Evolutionary conservation across 1,284 basidiomycete genomes (phyloP).

Genomic region (Cryptococcus sp.): DNA sequence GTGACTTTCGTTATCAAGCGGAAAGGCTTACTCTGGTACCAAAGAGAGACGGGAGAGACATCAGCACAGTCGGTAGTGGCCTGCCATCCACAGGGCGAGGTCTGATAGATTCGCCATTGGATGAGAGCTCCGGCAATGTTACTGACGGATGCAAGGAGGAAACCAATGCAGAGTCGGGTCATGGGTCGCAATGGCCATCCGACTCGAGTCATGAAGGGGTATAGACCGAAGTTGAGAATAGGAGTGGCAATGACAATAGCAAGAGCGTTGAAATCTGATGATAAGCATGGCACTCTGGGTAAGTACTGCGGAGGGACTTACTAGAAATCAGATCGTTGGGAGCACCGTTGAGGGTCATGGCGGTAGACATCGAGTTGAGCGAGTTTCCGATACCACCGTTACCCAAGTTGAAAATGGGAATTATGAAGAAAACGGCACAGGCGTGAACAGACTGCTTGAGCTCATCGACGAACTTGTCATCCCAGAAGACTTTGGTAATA

Average conservation of each 20-base stretch:
- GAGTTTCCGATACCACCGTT: conserved; percentile 12
- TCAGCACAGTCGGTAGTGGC: conserved; percentile 36
- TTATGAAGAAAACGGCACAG: conserved; percentile 46
- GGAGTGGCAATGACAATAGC: conserved; percentile 38
- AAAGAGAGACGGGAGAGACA: conserved; percentile 6
- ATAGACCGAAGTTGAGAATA: conserved; percentile 38
- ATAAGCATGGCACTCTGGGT: neutral
- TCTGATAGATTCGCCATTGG: conserved; percentile 50
- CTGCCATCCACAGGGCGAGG: conserved; percentile 45
- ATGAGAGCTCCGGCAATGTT: conserved; percentile 49
- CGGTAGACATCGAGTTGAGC: conserved; percentile 25
- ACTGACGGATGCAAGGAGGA: conserved; percentile 17
- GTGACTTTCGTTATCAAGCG: neutral
- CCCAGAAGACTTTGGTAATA: conserved; percentile 44
- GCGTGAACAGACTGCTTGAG: conserved; percentile 46
- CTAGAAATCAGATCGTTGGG: conserved; percentile 49
- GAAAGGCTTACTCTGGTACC: neutral
- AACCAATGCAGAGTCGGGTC: conserved; percentile 18
- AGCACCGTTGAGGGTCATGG: conserved; percentile 47
- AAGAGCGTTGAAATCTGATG: neutral
- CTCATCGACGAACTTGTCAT: conserved; percentile 50
- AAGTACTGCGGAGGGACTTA: neutral
- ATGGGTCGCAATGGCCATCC: conserved; percentile 11
- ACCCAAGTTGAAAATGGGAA: conserved; percentile 24
- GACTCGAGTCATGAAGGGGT: conserved; percentile 14